Base-by-base conservation (phyloP, 2,329 filamentous ascomycete species). In the Colletotrichum endophyticum region DNA sequence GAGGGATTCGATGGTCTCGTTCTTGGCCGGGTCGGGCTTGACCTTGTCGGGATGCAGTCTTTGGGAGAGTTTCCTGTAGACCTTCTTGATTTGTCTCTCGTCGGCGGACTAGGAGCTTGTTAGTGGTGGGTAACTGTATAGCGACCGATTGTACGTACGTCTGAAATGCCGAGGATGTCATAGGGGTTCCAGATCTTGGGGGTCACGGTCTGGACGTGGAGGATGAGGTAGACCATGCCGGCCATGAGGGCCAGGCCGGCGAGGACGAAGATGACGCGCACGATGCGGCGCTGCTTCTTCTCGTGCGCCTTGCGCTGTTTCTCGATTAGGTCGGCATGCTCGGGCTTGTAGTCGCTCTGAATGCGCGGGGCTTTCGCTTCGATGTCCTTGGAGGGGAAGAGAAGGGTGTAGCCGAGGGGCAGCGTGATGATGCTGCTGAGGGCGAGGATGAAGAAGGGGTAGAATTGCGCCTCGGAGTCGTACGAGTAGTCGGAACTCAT, bases 401-500 rank as follows among this genome's bases (percentile, higher is more conserved):
- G 90, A 80, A 98, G 92, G 79, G 93, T 95, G 87, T 98, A 98
- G 81, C 96, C 98, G 82, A 98, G 91, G 78, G 96, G 96, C 75
- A 98, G 87, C 39, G 97, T 98, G 86, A 98, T 91, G 80, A 99
- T 92, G 82, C 94, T 93, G 78, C 94, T 93, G 82, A 99, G 91
- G 59, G 96, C 98, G 84, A 98, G 93, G 87, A 99, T 94, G 89
- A 99, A 99, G 91, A 98, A 98, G 80, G 98, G 97, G 90, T 98
- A 99, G 89, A 98, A 98, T 91, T 98, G 95, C 81, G 96, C 96
- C 92, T 97, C 93, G 84, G 98, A 95, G 91, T 99, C 97, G 89
- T 99, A 99, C 82, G 95, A 98, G 90, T 99, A 99, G 87, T 99
- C 96, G 83, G 95, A 95, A 84, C 94, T 96, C 93, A 97, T 97